These are phyloP conservation scores for Przewalskia tangutica DNA, from an alignment of 257 asterid genomes.

Conservation along the genomic window DNA sequence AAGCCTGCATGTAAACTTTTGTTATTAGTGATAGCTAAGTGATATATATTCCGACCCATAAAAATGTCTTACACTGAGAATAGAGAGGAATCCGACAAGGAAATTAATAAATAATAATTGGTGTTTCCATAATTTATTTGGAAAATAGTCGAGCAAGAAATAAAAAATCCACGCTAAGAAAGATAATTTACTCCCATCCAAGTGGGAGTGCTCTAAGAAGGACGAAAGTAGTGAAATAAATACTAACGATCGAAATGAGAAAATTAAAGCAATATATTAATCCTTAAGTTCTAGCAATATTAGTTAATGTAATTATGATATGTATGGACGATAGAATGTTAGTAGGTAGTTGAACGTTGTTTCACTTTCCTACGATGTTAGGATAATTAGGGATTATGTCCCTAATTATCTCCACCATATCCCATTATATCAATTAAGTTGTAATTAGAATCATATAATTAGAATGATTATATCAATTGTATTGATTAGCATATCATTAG, in stretches of 20 bases:
- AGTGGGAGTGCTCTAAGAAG: background rate
- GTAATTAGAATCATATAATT: no score
- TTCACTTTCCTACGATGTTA: no score
- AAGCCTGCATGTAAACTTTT: no score
- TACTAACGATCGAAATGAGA: background rate
- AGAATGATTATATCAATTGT: no score
- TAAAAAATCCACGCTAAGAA: background rate
- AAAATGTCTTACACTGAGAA: background rate
- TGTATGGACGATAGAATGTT: no score
- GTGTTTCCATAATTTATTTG: background rate
- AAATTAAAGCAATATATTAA: background rate
- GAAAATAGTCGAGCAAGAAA: background rate
- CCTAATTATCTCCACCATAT: no score
- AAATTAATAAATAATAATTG: background rate
- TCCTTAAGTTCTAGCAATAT: background rate
- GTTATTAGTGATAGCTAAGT: background rate
- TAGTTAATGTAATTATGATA: no score
- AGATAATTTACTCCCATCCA: background rate
- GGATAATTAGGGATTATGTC: no score
- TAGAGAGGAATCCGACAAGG: background rate
- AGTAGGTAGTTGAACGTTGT: no score
- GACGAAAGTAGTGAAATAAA: background rate
- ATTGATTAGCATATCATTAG: no score
- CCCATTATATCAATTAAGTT: no score
- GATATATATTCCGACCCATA: background rate